These are phyloP conservation scores for Macrolepiota fuliginosa DNA, from an alignment of 768 basidiomycete species.

Conservation along the genomic window DNA sequence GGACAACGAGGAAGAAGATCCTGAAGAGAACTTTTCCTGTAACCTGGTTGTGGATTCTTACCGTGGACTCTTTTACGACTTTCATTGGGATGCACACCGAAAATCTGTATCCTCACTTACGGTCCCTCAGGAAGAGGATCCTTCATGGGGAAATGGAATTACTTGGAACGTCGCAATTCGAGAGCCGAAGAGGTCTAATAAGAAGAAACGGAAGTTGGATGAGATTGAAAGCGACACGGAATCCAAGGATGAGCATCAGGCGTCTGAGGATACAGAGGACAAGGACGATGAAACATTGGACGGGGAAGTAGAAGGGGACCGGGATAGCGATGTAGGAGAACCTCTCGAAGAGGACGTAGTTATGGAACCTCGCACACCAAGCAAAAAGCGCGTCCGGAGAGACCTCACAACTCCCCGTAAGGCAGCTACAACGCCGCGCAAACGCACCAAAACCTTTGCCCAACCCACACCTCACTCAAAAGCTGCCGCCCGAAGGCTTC, in stretches of 20 bases:
- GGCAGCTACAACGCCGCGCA: constrained; percentile 16
- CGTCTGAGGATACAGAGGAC: constrained; percentile 28
- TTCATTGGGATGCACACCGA: constrained; percentile 56
- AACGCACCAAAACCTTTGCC: constrained; percentile 37
- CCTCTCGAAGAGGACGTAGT: constrained; percentile 39
- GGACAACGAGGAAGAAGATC: constrained; percentile 22
- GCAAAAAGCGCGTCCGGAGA: constrained; percentile 17
- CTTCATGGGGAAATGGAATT: constrained; percentile 36
- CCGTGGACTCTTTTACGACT: constrained; percentile 60
- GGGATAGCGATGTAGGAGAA: constrained; percentile 20
- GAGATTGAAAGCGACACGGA: constrained; percentile 13
- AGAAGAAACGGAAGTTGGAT: constrained; percentile 13
- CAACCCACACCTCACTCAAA: constrained; percentile 79
- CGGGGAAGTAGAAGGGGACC: constrained; percentile 25
- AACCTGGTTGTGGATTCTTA: constrained; percentile 54
- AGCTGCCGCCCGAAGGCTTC: constrained; percentile 53
- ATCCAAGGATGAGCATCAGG: constrained; percentile 21
- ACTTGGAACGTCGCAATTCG: constrained; percentile 43
- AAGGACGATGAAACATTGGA: constrained; percentile 25
- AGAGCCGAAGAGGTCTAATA: constrained; percentile 3
- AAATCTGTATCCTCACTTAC: constrained; percentile 28
- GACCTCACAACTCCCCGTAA: constrained; percentile 24
- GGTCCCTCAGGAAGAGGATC: constrained; percentile 25
- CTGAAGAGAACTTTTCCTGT: constrained; percentile 47
- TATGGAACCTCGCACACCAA: constrained; percentile 21